Evolutionary conservation across 2,329 filamentous ascomycete species (phyloP).

Genomic region (Hypoxylon sp.): DNA sequence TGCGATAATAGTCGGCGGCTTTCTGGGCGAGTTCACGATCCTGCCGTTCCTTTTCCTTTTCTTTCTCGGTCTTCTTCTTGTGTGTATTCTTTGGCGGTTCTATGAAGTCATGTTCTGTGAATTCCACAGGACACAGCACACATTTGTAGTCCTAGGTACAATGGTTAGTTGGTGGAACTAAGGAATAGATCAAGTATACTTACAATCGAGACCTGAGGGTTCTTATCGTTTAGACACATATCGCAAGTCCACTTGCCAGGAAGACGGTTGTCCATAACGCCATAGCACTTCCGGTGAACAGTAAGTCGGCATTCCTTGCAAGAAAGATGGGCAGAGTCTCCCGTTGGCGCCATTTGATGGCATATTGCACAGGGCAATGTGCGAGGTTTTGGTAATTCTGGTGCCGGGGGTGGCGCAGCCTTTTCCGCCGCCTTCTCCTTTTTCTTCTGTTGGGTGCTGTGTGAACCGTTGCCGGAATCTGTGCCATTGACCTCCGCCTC

Average conservation of each 20-base stretch:
- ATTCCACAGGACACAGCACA: conserved; percentile 87
- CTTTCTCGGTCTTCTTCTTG: conserved; percentile 92
- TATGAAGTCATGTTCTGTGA: conserved; percentile 86
- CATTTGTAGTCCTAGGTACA: conserved; percentile 83
- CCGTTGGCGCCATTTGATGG: conserved; percentile 77
- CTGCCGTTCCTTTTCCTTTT: conserved; percentile 86
- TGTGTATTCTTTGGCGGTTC: conserved; percentile 84
- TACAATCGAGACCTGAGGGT: conserved; percentile 91
- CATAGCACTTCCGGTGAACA: conserved; percentile 93
- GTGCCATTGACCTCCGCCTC: conserved; percentile 64
- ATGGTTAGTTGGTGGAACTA: conserved; percentile 52
- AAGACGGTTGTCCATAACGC: conserved; percentile 78
- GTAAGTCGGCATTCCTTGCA: conserved; percentile 92
- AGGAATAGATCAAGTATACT: conserved; percentile 55
- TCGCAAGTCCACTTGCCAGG: conserved; percentile 93
- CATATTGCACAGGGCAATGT: conserved; percentile 90
- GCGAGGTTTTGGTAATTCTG: conserved; percentile 84
- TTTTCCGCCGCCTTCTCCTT: conserved; percentile 74
- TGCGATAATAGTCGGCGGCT: conserved; percentile 84
- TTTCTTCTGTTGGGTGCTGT: conserved; percentile 65
- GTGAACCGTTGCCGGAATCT: conserved; percentile 63
- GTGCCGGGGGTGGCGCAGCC: conserved; percentile 73
- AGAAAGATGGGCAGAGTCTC: conserved; percentile 77
- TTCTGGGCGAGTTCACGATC: conserved; percentile 88
- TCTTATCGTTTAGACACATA: conserved; percentile 95